Evolutionary conservation across 208 protist genomes (phyloP), one percentile per base, ranked within the genome.

Genomic region (Leishmania arabica): DNA sequence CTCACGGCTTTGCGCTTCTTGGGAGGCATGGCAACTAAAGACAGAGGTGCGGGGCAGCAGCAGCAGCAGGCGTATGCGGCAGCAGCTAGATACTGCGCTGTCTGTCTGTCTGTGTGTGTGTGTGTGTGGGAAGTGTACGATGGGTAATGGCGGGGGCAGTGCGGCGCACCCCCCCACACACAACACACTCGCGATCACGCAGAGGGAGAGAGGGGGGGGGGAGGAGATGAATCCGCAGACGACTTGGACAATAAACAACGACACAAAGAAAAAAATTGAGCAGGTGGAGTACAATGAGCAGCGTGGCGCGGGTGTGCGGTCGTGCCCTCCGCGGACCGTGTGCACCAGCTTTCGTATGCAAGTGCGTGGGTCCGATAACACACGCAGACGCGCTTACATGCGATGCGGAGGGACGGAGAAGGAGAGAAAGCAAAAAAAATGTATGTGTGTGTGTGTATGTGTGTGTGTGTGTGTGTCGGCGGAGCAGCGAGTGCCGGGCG

Each of bases 121-220:
- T 68, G 24, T 68, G 62, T 0, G 62, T 17, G 62, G 27, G 51
- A 42, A 77, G 24, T 6, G 72, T 9, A 68, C 7, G 62, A n/a
- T n/a, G n/a, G 24, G 56, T n/a, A 24, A 31, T 62, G 56, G 21
- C 19, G 6, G 13, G 17, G 3, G 56, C 24, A 62, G 56, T 62
- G 56, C 56, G 17, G 6, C 27, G 24, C 56, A 6, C 56, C 1
- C 56, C 17, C 74, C 45, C 60, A 80, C 60, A 70, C 37, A 40
- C 37, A 70, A 37, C 66, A 82, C 84, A 86, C 78, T 53, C 58
- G n/a, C 49, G 45, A 58, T 60, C 47, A 45, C 17, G 31, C 27
- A 45, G 72, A 37, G n/a, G 51, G 15, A 62, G 27, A 45, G 51
- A 27, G 47, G 72, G 37, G 37, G 37, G 37, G 37, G 1, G 37